Percentiles rank a stretch among this genome's conserved stretches.
Evolutionary conservation across 2,329 filamentous ascomycete genomes (phyloP).

Genomic region (Colletotrichum sp.): DNA sequence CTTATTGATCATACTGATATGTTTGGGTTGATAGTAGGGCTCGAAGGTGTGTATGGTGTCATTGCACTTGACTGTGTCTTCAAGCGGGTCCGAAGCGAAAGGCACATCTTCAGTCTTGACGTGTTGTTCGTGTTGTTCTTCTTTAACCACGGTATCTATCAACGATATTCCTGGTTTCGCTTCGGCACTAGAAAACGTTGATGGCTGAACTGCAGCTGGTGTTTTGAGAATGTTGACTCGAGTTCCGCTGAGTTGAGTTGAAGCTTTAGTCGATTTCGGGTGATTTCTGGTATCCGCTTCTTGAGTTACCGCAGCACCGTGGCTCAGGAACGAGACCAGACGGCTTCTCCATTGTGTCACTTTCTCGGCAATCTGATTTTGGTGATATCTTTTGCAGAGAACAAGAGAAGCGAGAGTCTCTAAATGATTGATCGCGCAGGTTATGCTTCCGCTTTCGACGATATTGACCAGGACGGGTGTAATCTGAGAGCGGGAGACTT

Average conservation of each 20-base stretch:
- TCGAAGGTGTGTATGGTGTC: background rate
- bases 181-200: accelerated
- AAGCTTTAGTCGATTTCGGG: background rate
- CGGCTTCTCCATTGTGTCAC: background rate
- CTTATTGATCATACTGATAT: background rate
- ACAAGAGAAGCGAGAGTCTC: background rate
- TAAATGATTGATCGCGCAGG: background rate
- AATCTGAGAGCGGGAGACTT: background rate
- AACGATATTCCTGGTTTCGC: background rate
- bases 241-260: background rate
- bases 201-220: accelerated
- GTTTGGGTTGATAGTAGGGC: background rate
- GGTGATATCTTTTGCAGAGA: constrained; percentile 1
- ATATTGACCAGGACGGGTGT: background rate
- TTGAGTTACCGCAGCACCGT: accelerated
- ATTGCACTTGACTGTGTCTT: background rate
- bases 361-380: background rate
- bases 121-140: background rate
- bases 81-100: background rate
- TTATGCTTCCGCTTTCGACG: background rate
- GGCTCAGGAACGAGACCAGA: background rate
- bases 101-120: background rate
- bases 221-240: background rate
- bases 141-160: too few species aligned
- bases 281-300: background rate